Evolutionary conservation across 306 rosid genomes (phyloP), one percentile per base, ranked within the genome.

Genomic region (Crotalaria pallida): DNA sequence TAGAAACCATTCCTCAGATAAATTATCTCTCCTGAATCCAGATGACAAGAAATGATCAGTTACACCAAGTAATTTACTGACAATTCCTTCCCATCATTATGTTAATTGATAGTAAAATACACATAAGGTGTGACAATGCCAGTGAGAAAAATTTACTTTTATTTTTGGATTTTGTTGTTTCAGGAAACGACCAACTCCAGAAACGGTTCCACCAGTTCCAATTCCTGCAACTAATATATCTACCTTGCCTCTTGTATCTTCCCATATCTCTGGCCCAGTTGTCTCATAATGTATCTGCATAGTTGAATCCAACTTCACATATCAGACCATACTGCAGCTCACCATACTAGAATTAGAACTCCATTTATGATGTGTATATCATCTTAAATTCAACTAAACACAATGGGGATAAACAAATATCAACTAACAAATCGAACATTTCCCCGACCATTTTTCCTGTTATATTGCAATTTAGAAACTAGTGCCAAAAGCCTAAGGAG

Each of bases 231-330:
- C 79, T 50, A 94, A 94, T 73, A 94, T 91, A 80, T 94, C 99
- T 73, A 94, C 84, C 84, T 91, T 94, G 77, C 97, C 99, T 57
- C 84, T 88, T 36, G 97, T 88, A 78, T 94, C 99, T 79, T 91
- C 97, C 99, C 99, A 94, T 77, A 94, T 94, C 86, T 94, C 99
- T 55, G 99, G 99, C 69, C 99, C 99, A 18, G 99, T 94, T 80
- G 99, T 94, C 77, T 94, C 99, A 77, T 61, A 94, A 85, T 94
- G 99, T 74, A 94, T 29, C 98, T 93, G 92, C 84, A 81, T 27
- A 75, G 64, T 65, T 31, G 78, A 77, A 57, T 58, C 58, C 77
- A 64, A 75, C 57, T 53, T 61, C 67, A 65, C 33, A 73, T n/a
- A 63, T 78, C 63, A 66, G 56, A 70, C 15, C 64, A 34, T 29